phyloP scores from a whole-genome alignment of 2,329 filamentous ascomycete species.

The Aureobasidium leucospermi region DNA sequence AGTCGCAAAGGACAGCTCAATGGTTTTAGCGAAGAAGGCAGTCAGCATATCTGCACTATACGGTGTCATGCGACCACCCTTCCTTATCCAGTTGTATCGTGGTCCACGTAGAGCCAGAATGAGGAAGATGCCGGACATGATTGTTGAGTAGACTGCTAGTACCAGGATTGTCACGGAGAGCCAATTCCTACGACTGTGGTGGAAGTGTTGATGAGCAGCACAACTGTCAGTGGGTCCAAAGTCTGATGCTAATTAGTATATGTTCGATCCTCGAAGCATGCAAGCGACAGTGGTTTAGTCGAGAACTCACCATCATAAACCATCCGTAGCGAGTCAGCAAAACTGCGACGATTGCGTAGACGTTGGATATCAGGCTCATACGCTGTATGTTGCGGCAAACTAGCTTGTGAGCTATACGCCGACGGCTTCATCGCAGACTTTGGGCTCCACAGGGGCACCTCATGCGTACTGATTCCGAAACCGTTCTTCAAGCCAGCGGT shows the following conservation, averaged over 20 bases:
- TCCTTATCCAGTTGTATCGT: constrained; percentile 50
- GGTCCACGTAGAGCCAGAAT: constrained; percentile 55
- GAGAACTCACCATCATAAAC: constrained; percentile 4
- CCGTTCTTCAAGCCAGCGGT: neutral
- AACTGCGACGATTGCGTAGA: constrained; percentile 4
- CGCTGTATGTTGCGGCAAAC: neutral
- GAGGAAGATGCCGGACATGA: constrained; percentile 60
- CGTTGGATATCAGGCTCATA: neutral
- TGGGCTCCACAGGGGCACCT: neutral
- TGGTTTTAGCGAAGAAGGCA: constrained; percentile 65
- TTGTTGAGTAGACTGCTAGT: constrained; percentile 51
- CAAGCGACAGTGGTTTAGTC: no score
- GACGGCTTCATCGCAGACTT: neutral
- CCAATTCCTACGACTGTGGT: constrained; percentile 37
- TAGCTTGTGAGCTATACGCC: constrained; percentile 8
- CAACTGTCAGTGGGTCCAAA: constrained; percentile 32
- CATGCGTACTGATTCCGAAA: neutral
- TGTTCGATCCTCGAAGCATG: no score
- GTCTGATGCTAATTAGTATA: neutral
- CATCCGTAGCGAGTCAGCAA: constrained; percentile 2
- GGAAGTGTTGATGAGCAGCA: constrained; percentile 32
- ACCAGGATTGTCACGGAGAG: constrained; percentile 33
- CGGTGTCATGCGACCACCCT: constrained; percentile 46
- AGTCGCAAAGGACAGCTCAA: constrained; percentile 71
- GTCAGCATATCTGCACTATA: constrained; percentile 60